Conservation (phyloP, 2,329 filamentous ascomycete genomes). For the Cadophora sp. region DNA sequence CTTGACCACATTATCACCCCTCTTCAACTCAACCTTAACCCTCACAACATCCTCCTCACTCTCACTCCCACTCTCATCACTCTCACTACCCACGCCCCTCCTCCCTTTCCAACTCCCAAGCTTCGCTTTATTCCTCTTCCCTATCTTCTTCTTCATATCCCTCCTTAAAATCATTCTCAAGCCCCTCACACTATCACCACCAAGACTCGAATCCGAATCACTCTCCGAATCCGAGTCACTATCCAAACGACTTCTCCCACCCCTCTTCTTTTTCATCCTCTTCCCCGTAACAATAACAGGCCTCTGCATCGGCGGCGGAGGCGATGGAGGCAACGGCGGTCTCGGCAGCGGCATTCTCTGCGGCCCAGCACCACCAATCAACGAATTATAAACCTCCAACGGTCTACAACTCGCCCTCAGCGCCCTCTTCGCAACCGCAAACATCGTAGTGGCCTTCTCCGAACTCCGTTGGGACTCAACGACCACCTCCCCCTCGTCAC, state of each 20-base stretch:
- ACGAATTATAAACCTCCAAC: slow-evolving; percentile 23
- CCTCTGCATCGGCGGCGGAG: no score
- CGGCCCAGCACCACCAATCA: no score
- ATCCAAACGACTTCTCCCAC: slow-evolving; percentile 11
- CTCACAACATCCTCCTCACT: slow-evolving; percentile 27
- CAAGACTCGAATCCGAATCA: slow-evolving; percentile 7
- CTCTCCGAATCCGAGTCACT: slow-evolving; percentile 18
- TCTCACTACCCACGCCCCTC: slow-evolving; percentile 4
- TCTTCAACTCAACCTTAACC: slow-evolving; percentile 29
- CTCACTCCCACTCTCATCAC: neutral
- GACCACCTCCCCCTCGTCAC: slow-evolving; percentile 21
- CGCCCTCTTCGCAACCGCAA: slow-evolving; percentile 33
- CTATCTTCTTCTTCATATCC: neutral
- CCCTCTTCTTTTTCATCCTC: slow-evolving; percentile 11
- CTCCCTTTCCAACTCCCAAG: neutral
- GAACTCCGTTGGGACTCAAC: slow-evolving; percentile 4
- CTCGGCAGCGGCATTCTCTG: no score
- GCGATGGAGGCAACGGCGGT: neutral
- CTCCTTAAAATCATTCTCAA: slow-evolving; percentile 24
- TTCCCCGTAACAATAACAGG: neutral
- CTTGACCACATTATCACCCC: slow-evolving; percentile 33
- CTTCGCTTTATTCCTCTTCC: neutral
- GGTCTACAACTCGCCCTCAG: no score
- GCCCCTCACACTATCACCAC: slow-evolving; percentile 24
- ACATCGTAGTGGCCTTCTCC: slow-evolving; percentile 28